Evolutionary conservation across 768 basidiomycete genomes (phyloP).

Genomic region (Boletus insuetus): DNA sequence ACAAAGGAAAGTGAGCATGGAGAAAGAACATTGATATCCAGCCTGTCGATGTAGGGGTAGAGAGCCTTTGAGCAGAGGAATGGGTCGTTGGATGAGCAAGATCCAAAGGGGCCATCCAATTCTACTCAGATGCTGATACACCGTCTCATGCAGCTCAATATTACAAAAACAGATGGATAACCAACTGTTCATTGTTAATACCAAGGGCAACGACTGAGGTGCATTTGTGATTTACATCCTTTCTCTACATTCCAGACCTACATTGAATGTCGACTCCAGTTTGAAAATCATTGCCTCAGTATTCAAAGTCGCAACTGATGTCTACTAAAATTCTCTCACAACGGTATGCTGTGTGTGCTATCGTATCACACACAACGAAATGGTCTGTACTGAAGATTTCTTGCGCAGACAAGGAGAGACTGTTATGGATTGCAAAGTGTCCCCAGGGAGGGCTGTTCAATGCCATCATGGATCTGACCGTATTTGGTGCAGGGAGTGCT

Average conservation of each 20-base stretch:
- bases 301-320: constrained; percentile 51
- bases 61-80: constrained; percentile 76
- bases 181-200: constrained; percentile 80
- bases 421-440: constrained; percentile 75
- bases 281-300: constrained; percentile 55
- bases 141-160: constrained; percentile 41
- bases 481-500: constrained; percentile 65
- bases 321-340: constrained; percentile 80
- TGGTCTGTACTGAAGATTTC: constrained; percentile 41
- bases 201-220: constrained; percentile 76
- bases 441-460: constrained; percentile 73
- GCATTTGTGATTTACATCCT: neutral
- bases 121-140: neutral
- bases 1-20: constrained; percentile 94
- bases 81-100: constrained; percentile 66
- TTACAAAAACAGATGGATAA: constrained; percentile 66
- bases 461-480: constrained; percentile 62
- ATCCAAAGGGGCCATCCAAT: rapidly evolving
- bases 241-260: too few species aligned
- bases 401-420: constrained; percentile 67
- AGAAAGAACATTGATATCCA: constrained; percentile 88
- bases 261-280: constrained; percentile 36
- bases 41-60: constrained; percentile 73
- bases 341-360: constrained; percentile 85
- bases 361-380: constrained; percentile 52